Evolutionary conservation across 164 flowering plant genomes (phyloP), one percentile per base, ranked within the genome.

Genomic region (Annona cherimola): DNA sequence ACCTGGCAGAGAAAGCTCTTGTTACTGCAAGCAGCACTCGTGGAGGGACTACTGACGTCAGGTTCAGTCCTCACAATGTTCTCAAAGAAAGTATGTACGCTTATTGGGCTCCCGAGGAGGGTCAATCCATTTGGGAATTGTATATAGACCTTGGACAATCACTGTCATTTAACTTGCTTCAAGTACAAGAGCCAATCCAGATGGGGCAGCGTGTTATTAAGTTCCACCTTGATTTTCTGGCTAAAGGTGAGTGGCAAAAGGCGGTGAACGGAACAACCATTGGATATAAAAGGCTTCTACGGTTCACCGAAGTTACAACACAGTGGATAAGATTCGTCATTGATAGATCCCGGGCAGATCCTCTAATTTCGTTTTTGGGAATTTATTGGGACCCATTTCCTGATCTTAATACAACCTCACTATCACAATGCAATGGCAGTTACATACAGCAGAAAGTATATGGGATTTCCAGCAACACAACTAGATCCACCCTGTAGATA

Each of bases 31-130:
- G 90, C 80, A 90, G 90, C 75, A 83, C 82, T 42, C 83, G 97
- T 20, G 97, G 97, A 45, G 86, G 81, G 7, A 14, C 3, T n/a
- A 60, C 12, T 39, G 71, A 82, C 71, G 73, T 87, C 54, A 79
- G 45, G 5, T 95, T 85, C 74, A 69, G 68, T 35, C 73, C 93
- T 9, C 14, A 45, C 8, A 80, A 88, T 72, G 82, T 90, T 50
- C 77, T 89, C 11, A 74, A 87, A 62, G 93, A 91, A 74, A 84
- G 88, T 12, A 81, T 87, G 11, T 74, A 76, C 76, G 72, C 85
- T 7, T 96, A 92, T 42, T 96, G 99, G 99, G 98, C 98, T 12
- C 95, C 99, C 1, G 86, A 81, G 59, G 86, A 86, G 76, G 70
- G 75, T 1, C 85, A 81, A 55, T 68, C 82, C 14, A 63, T 76